These are phyloP conservation scores for Dispira parvispora DNA, from an alignment of 192 early-diverging fungal genomes.

Conservation along the genomic window DNA sequence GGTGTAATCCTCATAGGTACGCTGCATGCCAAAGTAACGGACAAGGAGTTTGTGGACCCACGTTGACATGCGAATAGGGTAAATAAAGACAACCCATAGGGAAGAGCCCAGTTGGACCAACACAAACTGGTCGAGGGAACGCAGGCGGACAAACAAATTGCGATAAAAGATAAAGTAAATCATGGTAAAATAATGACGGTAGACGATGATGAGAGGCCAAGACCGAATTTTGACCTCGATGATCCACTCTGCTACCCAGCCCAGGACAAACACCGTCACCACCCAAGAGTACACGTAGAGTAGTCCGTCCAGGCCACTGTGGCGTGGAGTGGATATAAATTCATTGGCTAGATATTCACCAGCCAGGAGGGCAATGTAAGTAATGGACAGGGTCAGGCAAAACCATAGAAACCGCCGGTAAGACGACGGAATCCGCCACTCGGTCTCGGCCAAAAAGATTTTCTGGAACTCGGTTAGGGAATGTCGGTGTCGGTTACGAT, in stretches of 20 bases:
- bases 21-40: constrained; percentile 35
- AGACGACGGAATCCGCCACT: constrained; percentile 45
- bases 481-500: constrained; percentile 28
- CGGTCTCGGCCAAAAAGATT: constrained; percentile 31
- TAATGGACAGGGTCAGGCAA: constrained; percentile 46
- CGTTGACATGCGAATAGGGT: constrained; percentile 50
- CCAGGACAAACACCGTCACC: constrained; percentile 48
- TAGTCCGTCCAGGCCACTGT: constrained; percentile 38
- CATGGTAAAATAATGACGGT: constrained; percentile 63
- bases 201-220: constrained; percentile 48
- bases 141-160: constrained; percentile 54
- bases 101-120: constrained; percentile 48
- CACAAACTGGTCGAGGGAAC: constrained; percentile 45
- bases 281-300: constrained; percentile 62
- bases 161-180: constrained; percentile 71
- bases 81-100: constrained; percentile 58
- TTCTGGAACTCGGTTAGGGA: constrained; percentile 33
- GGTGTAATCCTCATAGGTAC: constrained; percentile 46
- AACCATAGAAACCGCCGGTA: constrained; percentile 67
- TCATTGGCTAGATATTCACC: constrained; percentile 51
- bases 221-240: constrained; percentile 40
- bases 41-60: constrained; percentile 32
- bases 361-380: constrained; percentile 43
- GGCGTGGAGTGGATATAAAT: constrained; percentile 37
- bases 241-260: constrained; percentile 45